Percentiles rank a stretch among this genome's conserved stretches.
Evolutionary conservation across 257 asterid species (phyloP).

Genomic region (Eucommia ulmoides): DNA sequence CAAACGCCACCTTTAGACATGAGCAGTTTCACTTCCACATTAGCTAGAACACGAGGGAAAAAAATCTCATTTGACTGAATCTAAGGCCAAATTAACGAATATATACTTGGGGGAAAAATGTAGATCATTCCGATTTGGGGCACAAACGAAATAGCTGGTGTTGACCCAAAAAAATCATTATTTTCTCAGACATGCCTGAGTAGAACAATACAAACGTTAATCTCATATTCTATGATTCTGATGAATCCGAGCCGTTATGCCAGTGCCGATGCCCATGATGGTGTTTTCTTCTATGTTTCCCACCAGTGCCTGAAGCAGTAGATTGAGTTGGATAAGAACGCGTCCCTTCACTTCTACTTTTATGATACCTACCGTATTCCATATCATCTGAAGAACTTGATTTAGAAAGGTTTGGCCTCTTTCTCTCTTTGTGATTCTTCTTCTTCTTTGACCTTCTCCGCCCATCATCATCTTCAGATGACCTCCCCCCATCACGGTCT

Average conservation of each 20-base stretch:
- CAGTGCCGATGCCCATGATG: constrained; percentile 6
- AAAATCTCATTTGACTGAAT: too few species aligned
- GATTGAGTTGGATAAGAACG: constrained; percentile 22
- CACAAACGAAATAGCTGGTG: too few species aligned
- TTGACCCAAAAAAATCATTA: not conserved
- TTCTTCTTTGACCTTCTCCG: constrained; percentile 16
- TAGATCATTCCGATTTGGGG: too few species aligned
- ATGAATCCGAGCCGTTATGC: not conserved
- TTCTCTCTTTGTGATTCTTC: constrained; percentile 34
- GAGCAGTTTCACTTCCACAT: too few species aligned
- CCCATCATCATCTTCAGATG: constrained; percentile 30
- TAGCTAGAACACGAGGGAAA: too few species aligned
- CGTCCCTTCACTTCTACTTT: constrained; percentile 26
- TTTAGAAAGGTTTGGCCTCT: constrained; percentile 24
- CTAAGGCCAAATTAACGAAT: too few species aligned
- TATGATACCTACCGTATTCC: constrained; percentile 29
- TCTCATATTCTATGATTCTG: not conserved
- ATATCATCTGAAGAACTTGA: constrained; percentile 32
- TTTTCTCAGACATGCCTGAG: not conserved
- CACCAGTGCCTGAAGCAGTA: constrained; percentile 25
- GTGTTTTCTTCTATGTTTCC: constrained; percentile 12
- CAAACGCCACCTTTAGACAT: too few species aligned
- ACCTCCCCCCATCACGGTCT: constrained; percentile 20
- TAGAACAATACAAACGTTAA: too few species aligned
- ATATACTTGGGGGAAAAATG: too few species aligned